Evolutionary conservation across 768 basidiomycete species (phyloP).

Genomic region (Lyophyllum decastes): DNA sequence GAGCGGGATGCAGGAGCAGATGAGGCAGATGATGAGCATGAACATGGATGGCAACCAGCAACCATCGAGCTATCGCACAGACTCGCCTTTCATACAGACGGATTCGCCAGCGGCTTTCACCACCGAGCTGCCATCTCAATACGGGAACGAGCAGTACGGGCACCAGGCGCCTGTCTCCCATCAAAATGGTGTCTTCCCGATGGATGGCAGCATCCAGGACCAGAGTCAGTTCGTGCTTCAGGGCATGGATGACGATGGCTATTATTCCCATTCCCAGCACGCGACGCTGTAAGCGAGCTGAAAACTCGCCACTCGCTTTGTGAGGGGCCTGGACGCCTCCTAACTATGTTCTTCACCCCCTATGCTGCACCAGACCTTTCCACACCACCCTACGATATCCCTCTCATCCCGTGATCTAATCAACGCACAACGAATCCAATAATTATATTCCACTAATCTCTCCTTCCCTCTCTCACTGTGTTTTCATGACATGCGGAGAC

Average conservation of each 20-base stretch:
- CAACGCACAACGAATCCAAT: background rate
- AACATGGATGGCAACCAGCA: slow-evolving; percentile 24
- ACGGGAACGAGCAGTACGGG: slow-evolving; percentile 20
- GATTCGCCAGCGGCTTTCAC: slow-evolving; percentile 40
- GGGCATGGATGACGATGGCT: slow-evolving; percentile 16
- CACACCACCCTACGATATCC: background rate
- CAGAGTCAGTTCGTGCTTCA: slow-evolving; percentile 19
- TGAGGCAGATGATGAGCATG: slow-evolving; percentile 44
- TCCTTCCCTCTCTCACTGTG: background rate
- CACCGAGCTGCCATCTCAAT: slow-evolving; percentile 34
- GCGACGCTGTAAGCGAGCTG: slow-evolving; percentile 12
- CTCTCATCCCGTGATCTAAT: background rate
- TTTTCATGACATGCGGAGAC: background rate
- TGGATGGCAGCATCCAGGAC: slow-evolving; percentile 13
- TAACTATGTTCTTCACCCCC: background rate
- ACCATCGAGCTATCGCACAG: slow-evolving; percentile 36
- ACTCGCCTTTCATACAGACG: slow-evolving; percentile 40
- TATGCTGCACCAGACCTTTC: background rate
- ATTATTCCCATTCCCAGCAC: slow-evolving; percentile 15
- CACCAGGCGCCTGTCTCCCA: background rate
- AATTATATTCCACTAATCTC: background rate
- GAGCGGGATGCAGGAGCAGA: slow-evolving; percentile 42
- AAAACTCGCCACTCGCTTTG: too few species aligned
- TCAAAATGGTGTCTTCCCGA: slow-evolving; percentile 7
- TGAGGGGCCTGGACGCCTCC: too few species aligned